A percentile compares a stretch with the other conserved stretches of the same genome.
Evolutionary conservation across 2,329 filamentous ascomycete species (phyloP).

Genomic region (Bipolaris victoriae): DNA sequence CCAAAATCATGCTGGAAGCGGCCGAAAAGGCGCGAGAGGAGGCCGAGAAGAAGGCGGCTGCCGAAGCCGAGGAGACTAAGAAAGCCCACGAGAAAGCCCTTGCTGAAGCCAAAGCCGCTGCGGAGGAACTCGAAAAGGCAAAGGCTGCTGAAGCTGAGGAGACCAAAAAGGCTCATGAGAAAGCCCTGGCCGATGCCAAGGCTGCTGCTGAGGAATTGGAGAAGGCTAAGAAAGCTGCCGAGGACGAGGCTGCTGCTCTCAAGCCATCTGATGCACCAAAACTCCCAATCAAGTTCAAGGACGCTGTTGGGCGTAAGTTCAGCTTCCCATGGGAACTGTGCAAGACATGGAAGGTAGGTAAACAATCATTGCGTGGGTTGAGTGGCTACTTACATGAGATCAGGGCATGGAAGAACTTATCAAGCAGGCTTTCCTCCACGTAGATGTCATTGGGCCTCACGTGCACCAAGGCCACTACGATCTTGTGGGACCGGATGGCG

Average conservation of each 20-base stretch:
- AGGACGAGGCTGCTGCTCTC: constrained; percentile 51
- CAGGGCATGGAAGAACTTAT: constrained; percentile 58
- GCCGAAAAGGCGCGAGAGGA: constrained; percentile 42
- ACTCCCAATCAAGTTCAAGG: constrained; percentile 40
- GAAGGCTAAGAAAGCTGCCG: constrained; percentile 57
- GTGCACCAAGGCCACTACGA: constrained; percentile 57
- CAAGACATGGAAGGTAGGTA: constrained; percentile 52
- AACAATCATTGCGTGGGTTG: neutral
- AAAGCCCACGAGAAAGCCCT: constrained; percentile 57
- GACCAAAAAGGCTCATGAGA: constrained; percentile 52
- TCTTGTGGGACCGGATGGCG: constrained; percentile 55
- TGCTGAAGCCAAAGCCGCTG: constrained; percentile 48
- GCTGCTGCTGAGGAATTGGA: constrained; percentile 53
- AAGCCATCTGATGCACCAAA: constrained; percentile 59
- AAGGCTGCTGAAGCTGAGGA: constrained; percentile 43
- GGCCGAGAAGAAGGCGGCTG: constrained; percentile 39
- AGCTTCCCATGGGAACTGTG: constrained; percentile 38
- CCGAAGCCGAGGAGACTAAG: constrained; percentile 42
- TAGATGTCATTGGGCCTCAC: constrained; percentile 54
- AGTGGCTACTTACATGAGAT: constrained; percentile 69
- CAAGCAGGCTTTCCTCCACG: constrained; percentile 57
- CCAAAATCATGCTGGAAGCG: constrained; percentile 36
- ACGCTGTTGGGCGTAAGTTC: constrained; percentile 41
- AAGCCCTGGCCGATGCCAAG: constrained; percentile 53
- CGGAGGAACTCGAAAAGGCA: constrained; percentile 40